Evolutionary conservation across 163 green algal genomes (phyloP).

Genomic region (Volvox carteri): DNA sequence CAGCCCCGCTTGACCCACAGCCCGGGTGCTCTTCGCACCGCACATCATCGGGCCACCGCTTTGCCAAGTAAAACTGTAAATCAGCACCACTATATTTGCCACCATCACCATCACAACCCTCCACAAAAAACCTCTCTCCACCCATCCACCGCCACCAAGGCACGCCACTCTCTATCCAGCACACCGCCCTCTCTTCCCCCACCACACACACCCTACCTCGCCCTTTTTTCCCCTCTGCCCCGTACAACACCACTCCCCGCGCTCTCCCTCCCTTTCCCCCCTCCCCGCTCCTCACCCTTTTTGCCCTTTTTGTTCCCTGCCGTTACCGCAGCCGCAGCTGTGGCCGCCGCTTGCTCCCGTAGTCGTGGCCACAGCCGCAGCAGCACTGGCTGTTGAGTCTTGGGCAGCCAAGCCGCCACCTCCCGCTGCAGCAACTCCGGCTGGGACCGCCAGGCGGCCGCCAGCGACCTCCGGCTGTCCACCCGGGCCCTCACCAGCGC

Average conservation of each 20-base stretch:
- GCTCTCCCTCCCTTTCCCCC: neutral
- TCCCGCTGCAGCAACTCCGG: conserved; percentile 71
- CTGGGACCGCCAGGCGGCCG: conserved; percentile 64
- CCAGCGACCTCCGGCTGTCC: conserved; percentile 63
- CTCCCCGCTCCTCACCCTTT: neutral
- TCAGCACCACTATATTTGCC: too few species aligned
- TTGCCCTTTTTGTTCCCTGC: neutral
- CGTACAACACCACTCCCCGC: neutral
- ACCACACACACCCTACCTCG: too few species aligned
- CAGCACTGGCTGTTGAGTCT: conserved; percentile 57
- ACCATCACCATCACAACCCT: too few species aligned
- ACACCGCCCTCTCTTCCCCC: too few species aligned
- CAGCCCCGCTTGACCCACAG: too few species aligned
- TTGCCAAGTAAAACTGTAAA: too few species aligned
- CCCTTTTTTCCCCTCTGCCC: neutral
- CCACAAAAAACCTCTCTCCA: too few species aligned
- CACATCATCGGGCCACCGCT: too few species aligned
- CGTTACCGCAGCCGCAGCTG: neutral
- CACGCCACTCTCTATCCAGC: too few species aligned
- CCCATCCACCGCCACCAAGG: too few species aligned
- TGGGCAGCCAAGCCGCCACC: conserved; percentile 69
- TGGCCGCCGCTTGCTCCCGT: neutral
- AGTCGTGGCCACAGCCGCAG: conserved; percentile 61
- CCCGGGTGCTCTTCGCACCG: too few species aligned
- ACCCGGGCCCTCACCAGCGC: conserved; percentile 68